phyloP scores from a whole-genome alignment of 768 basidiomycete genomes.

The Gloeophyllum trabeum region DNA sequence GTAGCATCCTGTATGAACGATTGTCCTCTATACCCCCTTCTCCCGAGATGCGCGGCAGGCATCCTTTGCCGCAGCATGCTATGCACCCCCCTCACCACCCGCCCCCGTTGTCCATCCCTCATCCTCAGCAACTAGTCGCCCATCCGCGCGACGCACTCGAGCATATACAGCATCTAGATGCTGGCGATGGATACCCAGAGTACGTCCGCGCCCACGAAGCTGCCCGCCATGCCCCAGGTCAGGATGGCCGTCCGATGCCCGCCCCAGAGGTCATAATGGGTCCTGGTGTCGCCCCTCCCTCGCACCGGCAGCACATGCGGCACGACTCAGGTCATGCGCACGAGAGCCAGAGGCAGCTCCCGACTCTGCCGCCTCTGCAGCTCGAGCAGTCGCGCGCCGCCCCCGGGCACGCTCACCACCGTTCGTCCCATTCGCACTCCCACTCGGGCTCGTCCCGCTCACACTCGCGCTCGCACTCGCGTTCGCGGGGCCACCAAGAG shows the following conservation, averaged over 20 bases:
- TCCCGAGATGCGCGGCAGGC: slow-evolving; percentile 34
- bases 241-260: background rate
- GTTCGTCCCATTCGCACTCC: slow-evolving; percentile 31
- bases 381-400: slow-evolving; percentile 21
- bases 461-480: slow-evolving; percentile 36
- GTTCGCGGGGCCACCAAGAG: slow-evolving; percentile 5
- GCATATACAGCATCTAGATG: background rate
- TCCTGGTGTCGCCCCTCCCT: background rate
- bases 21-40: slow-evolving; percentile 50
- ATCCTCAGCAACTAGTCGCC: slow-evolving; percentile 8
- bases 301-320: slow-evolving; percentile 4
- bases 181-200: slow-evolving; percentile 1
- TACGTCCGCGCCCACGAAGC: background rate
- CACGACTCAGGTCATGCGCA: slow-evolving; percentile 15
- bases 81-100: slow-evolving; percentile 15
- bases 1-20: slow-evolving; percentile 72
- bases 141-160: background rate
- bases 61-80: slow-evolving; percentile 7
- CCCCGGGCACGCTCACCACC: slow-evolving; percentile 23
- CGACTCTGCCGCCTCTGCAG: slow-evolving; percentile 15
- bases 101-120: too few relatives aligned
- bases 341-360: slow-evolving; percentile 14
- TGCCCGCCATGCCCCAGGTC: background rate
- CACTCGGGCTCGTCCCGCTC: slow-evolving; percentile 37
- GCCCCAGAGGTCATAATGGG: background rate